These are phyloP conservation scores for Ustilago xerochloae DNA, from an alignment of 1,284 basidiomycete species.

Conservation along the genomic window DNA sequence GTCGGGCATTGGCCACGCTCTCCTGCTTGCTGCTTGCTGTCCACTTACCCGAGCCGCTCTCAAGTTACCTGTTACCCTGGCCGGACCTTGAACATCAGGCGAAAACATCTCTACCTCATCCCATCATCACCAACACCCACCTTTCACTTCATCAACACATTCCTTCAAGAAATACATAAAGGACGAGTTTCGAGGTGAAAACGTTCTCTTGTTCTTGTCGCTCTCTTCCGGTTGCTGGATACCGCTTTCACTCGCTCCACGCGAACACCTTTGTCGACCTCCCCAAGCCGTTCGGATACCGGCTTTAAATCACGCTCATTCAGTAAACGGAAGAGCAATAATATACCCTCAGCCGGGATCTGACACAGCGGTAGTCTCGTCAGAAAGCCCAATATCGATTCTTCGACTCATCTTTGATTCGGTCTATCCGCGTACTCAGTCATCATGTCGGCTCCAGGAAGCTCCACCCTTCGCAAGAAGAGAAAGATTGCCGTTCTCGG, in stretches of 20 bases:
- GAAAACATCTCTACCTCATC: neutral
- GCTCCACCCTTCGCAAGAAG: conserved; percentile 61
- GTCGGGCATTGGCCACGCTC: neutral
- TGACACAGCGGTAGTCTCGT: neutral
- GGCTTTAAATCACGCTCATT: neutral
- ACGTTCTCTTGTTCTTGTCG: neutral
- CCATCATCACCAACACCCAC: neutral
- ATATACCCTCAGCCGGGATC: neutral
- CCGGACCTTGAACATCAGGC: neutral
- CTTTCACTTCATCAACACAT: neutral
- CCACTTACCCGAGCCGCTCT: neutral
- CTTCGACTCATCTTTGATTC: neutral
- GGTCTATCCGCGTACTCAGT: neutral
- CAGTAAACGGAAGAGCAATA: neutral
- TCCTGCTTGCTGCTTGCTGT: neutral
- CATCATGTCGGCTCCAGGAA: conserved; percentile 44
- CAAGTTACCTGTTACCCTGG: neutral
- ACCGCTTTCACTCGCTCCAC: neutral
- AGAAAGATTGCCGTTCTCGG: conserved; percentile 68
- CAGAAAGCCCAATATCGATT: neutral
- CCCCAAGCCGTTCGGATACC: neutral
- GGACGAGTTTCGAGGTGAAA: neutral
- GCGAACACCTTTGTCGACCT: neutral
- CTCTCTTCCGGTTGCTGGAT: neutral
- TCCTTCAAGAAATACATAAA: neutral